These are phyloP conservation scores for Coemansia sp. DNA, from an alignment of 192 early-diverging fungal species.

Conservation along the genomic window DNA sequence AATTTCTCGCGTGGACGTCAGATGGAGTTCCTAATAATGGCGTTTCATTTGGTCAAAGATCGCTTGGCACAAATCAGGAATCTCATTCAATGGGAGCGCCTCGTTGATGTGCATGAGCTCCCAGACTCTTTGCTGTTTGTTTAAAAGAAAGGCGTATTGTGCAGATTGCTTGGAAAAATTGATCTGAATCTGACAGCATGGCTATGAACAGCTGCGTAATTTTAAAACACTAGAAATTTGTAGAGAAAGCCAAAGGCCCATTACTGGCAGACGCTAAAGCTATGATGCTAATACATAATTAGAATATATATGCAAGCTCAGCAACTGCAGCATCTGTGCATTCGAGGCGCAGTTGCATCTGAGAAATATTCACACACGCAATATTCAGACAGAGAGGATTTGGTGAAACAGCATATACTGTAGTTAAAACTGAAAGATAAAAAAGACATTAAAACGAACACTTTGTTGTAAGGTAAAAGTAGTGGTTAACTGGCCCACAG, in stretches of 20 bases:
- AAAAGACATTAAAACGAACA: background rate
- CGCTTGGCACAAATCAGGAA: background rate
- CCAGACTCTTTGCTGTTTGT: background rate
- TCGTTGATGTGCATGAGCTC: background rate
- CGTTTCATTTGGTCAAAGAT: background rate
- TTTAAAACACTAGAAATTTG: too few relatives aligned
- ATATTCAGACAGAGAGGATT: background rate
- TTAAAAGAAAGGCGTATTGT: background rate
- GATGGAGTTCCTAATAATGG: too few relatives aligned
- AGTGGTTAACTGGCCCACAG: background rate
- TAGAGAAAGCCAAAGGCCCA: too few relatives aligned
- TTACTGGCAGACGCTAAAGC: too few relatives aligned
- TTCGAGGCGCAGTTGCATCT: too few relatives aligned
- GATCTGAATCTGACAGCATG: too few relatives aligned
- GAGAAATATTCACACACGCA: too few relatives aligned
- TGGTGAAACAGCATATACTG: background rate
- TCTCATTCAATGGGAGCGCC: background rate
- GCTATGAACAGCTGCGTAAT: too few relatives aligned
- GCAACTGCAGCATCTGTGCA: too few relatives aligned
- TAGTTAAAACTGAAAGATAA: background rate
- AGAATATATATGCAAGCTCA: too few relatives aligned
- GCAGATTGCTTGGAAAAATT: background rate
- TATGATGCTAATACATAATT: too few relatives aligned
- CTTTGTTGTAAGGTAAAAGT: background rate
- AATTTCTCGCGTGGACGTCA: too few relatives aligned